These are phyloP conservation scores for Geum urbanum DNA, from an alignment of 306 rosid species.

Conservation along the genomic window DNA sequence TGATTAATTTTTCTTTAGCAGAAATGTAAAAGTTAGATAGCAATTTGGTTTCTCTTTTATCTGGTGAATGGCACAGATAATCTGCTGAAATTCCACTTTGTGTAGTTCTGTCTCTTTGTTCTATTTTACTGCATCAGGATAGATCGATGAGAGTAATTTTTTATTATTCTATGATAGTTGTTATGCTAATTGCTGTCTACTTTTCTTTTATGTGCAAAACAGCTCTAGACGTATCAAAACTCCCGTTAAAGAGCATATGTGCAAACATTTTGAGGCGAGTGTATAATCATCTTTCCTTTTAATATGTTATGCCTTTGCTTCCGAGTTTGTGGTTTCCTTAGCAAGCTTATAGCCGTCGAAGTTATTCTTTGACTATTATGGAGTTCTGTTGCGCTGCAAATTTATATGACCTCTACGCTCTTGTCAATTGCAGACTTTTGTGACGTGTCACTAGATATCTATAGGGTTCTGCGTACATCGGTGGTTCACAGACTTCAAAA, in stretches of 20 bases:
- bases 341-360: background rate
- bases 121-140: no score
- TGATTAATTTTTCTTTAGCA: background rate
- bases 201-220: constrained; percentile 31
- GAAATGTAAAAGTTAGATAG: background rate
- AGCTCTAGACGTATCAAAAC: constrained; percentile 66
- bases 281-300: background rate
- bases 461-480: no score
- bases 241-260: constrained; percentile 83
- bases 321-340: background rate
- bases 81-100: background rate
- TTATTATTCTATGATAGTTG: background rate
- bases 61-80: background rate
- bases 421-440: background rate
- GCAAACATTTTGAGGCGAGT: constrained; percentile 86
- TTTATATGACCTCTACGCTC: background rate
- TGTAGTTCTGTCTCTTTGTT: background rate
- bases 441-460: no score
- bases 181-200: constrained; percentile 19
- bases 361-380: background rate
- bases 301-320: background rate
- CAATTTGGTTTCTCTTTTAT: background rate
- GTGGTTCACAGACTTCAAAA: no score
- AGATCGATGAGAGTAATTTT: background rate
- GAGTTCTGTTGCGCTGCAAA: background rate